These are phyloP conservation scores for Hippophae gyantsensis DNA, from an alignment of 306 rosid species.

Conservation along the genomic window DNA sequence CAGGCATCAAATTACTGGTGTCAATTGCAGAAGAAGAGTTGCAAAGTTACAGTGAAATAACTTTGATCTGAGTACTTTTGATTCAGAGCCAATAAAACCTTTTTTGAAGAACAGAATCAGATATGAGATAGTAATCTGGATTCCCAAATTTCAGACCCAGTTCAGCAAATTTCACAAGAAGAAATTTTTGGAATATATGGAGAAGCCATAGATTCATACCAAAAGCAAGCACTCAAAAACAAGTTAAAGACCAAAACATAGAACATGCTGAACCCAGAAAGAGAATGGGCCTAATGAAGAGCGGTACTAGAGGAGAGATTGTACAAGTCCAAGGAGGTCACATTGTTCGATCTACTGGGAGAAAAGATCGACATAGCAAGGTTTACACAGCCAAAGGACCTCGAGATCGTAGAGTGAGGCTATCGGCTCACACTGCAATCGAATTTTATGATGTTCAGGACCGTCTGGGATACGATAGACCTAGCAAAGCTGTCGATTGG, in stretches of 20 bases:
- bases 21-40: slow-evolving; percentile 24
- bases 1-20: slow-evolving; percentile 20
- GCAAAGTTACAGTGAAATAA: background rate
- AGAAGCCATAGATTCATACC: slow-evolving; percentile 19
- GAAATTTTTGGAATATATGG: slow-evolving; percentile 20
- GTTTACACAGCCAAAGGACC: slow-evolving; percentile 72
- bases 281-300: slow-evolving; percentile 47
- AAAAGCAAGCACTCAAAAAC: slow-evolving; percentile 7
- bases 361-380: slow-evolving; percentile 75
- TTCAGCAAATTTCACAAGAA: slow-evolving; percentile 19
- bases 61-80: slow-evolving; percentile 1
- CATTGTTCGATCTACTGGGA: slow-evolving; percentile 58
- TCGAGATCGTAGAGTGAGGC: slow-evolving; percentile 58
- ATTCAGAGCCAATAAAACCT: slow-evolving; percentile 13
- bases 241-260: slow-evolving; percentile 1
- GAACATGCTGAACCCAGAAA: slow-evolving; percentile 14
- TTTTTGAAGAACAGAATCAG: slow-evolving; percentile 12
- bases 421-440: slow-evolving; percentile 80
- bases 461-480: slow-evolving; percentile 72
- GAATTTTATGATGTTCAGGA: slow-evolving; percentile 86
- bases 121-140: slow-evolving; percentile 32
- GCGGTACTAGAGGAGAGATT: slow-evolving; percentile 47
- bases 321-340: slow-evolving; percentile 79
- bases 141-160: slow-evolving; percentile 17
- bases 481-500: slow-evolving; percentile 89